These are phyloP conservation scores for Coelastrella sp. DNA, from an alignment of 139 green algal genomes.

Conservation along the genomic window DNA sequence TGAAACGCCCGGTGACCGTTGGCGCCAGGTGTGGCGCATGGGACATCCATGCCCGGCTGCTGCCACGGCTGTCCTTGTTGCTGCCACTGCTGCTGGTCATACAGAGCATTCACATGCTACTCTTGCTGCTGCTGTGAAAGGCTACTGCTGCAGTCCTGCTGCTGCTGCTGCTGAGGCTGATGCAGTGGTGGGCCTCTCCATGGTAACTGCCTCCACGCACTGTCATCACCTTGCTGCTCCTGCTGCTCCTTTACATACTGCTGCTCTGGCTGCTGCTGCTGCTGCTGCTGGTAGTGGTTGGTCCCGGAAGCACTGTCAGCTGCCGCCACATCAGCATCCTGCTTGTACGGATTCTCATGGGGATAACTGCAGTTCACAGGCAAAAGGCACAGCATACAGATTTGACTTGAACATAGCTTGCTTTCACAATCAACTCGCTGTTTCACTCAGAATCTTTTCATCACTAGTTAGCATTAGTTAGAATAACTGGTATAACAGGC, in stretches of 20 bases:
- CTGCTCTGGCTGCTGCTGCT: not conserved
- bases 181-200: not conserved
- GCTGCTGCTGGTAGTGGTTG: not conserved
- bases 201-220: not conserved
- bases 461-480: too few relatives aligned
- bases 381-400: not conserved
- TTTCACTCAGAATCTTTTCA: too few relatives aligned
- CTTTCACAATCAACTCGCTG: too few relatives aligned
- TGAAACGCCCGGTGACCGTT: too few relatives aligned
- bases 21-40: not conserved
- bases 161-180: slow-evolving; percentile 13
- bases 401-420: too few relatives aligned
- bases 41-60: not conserved
- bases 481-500: too few relatives aligned
- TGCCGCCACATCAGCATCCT: not conserved
- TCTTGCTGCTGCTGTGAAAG: not conserved
- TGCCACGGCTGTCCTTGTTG: not conserved
- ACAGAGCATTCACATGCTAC: not conserved
- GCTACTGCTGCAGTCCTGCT: not conserved
- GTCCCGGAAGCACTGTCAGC: too few relatives aligned
- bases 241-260: slow-evolving; percentile 12
- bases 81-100: slow-evolving; percentile 10
- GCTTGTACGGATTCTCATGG: slow-evolving; percentile 14
- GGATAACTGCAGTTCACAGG: slow-evolving; percentile 3
- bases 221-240: not conserved